Percentiles rank a stretch among this genome's conserved stretches.
These are phyloP conservation scores for Silene conica DNA, from an alignment of 148 eudicot genomes.

Conservation along the genomic window DNA sequence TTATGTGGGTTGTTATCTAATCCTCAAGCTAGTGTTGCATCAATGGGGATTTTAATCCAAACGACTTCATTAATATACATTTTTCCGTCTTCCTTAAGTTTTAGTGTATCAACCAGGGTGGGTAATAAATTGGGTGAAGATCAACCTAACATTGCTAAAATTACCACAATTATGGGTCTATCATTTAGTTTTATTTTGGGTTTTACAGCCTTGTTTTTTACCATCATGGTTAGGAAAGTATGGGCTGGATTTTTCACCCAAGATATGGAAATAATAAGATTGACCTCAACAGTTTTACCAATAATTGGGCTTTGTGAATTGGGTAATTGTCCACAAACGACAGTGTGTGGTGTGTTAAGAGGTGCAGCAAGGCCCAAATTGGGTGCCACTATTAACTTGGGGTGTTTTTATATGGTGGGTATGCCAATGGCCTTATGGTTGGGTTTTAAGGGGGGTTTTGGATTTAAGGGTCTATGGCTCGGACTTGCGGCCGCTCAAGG, in stretches of 20 bases:
- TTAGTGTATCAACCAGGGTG: slow-evolving; percentile 61
- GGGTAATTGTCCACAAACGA: slow-evolving; percentile 79
- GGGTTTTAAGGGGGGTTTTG: slow-evolving; percentile 47
- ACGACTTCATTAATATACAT: slow-evolving; percentile 67
- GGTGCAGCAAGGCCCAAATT: slow-evolving; percentile 63
- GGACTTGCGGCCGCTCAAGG: slow-evolving; percentile 65
- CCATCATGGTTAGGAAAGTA: slow-evolving; percentile 37
- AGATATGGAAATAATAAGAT: slow-evolving; percentile 45
- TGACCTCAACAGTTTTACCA: slow-evolving; percentile 57
- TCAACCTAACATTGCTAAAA: slow-evolving; percentile 40
- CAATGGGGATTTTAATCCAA: slow-evolving; percentile 78
- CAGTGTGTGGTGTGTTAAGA: slow-evolving; percentile 61
- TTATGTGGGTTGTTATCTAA: slow-evolving; percentile 54
- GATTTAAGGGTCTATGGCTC: slow-evolving; percentile 65
- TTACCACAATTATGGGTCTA: slow-evolving; percentile 57
- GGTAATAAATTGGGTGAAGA: slow-evolving; percentile 66
- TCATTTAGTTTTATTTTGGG: slow-evolving; percentile 48
- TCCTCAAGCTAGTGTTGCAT: slow-evolving; percentile 53
- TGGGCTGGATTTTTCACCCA: slow-evolving; percentile 64
- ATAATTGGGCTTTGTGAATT: slow-evolving; percentile 74
- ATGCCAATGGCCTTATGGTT: slow-evolving; percentile 59
- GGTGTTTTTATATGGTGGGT: slow-evolving; percentile 68
- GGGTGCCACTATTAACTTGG: slow-evolving; percentile 58
- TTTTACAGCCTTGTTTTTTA: slow-evolving; percentile 46
- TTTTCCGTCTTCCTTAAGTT: slow-evolving; percentile 70